A percentile compares a stretch with the other conserved stretches of the same genome.
Conservation (phyloP, 108 stramenopile species). For the Seminavis robusta region DNA sequence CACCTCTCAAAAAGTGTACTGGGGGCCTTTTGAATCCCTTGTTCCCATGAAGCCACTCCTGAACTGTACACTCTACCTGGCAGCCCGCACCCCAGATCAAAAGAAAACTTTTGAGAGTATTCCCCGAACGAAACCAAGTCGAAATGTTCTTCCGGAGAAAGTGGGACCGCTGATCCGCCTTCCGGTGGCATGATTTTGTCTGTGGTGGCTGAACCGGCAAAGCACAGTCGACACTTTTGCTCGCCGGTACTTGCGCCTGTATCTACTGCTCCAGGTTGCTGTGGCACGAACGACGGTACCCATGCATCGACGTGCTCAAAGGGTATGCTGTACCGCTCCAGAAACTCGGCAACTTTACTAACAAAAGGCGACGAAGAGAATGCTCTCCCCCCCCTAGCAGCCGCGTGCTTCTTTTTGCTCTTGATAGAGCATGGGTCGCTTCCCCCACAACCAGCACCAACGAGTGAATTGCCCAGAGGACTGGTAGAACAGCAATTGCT, state of each 20-base stretch:
- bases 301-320: slow-evolving; percentile 87
- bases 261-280: neutral
- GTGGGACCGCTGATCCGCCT: slow-evolving; percentile 14
- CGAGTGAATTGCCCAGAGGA: too few relatives aligned
- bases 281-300: slow-evolving; percentile 76
- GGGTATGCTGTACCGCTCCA: slow-evolving; percentile 66
- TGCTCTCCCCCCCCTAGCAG: neutral
- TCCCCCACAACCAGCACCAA: too few relatives aligned
- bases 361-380: slow-evolving; percentile 67
- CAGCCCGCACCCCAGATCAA: slow-evolving; percentile 80
- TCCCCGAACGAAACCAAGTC: slow-evolving; percentile 79
- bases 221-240: slow-evolving; percentile 59
- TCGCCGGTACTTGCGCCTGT: slow-evolving; percentile 3
- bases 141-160: slow-evolving; percentile 61
- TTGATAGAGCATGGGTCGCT: neutral
- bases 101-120: slow-evolving; percentile 83
- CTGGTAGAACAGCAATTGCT: too few relatives aligned
- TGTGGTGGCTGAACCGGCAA: slow-evolving; percentile 68
- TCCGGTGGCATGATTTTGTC: slow-evolving; percentile 36
- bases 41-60: slow-evolving; percentile 84
- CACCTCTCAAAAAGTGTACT: slow-evolving; percentile 75
- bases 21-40: slow-evolving; percentile 81
- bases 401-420: neutral
- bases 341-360: slow-evolving; percentile 55
- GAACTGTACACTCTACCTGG: slow-evolving; percentile 80